Evolutionary conservation across 228 moss, liverwort and hornwort species (phyloP), one percentile per base, ranked within the genome.

Genomic region (Sphagnum magellanicum): DNA sequence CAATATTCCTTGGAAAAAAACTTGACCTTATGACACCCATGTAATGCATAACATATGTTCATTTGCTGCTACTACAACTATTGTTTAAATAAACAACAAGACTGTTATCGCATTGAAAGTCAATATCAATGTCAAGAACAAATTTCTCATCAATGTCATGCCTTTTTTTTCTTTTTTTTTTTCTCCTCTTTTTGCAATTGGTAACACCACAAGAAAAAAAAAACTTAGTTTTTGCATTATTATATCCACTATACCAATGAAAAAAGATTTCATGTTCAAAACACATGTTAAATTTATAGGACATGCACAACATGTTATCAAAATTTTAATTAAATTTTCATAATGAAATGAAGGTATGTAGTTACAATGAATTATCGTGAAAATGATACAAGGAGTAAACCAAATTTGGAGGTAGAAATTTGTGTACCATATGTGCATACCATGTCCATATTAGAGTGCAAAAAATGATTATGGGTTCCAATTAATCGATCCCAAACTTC

Each of bases 341-440:
- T 16, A 63, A 4, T 8, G 15, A 63, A 8, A 3, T 7, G 15
- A 16, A n/a, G 9, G 8, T 7, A 3, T 32, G 17, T 5, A 67
- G n/a, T 50, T n/a, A 49, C n/a, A 52, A 47, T 8, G 6, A 5
- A 5, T 66, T 6, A 5, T 50, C 47, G 47, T n/a, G 13, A 10
- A 50, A 47, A 50, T 49, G 5, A 14, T 9, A 48, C 4, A 4
- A 63, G 8, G 16, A n/a, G 16, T 7, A 9, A 1, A 16, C 63
- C 8, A 47, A 16, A 63, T 0, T 15, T n/a, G 3, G 15, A 47
- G 63, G 49, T n/a, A 7, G 60, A 60, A 17, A 53, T 47, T 14
- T 60, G 67, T 79, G 62, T 94, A 94, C 94, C 77, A 90, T 88
- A 12, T 91, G 91, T 15, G 94, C 91, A 17, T 91, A 94, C 61